Base-by-base conservation (phyloP, 2,329 filamentous ascomycete species). In the Arthrobotrys sphaeroides region DNA sequence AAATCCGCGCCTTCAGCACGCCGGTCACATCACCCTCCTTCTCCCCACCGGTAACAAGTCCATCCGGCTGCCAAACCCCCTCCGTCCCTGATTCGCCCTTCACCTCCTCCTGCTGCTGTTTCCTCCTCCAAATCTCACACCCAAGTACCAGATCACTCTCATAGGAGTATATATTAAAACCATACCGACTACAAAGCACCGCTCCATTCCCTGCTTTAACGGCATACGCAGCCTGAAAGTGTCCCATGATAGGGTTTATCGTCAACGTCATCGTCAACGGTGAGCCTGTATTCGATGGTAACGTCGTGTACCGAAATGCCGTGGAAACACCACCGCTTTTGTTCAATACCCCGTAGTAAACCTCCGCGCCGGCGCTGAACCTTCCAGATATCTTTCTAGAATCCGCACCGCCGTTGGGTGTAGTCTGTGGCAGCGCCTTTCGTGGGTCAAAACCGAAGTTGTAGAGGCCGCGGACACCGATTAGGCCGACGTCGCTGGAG, bases 91-190 rank as follows among this genome's bases (percentile, higher is more conserved):
- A 40, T 51, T 72, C 51, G 20, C 2, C 33, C 0, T 16, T 31
- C 13, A 42, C 2, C n/a, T 18, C 2, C n/a, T 18, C 49, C 36
- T 82, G 81, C 43, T 83, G 81, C 16, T 84, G 83, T 76, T 85
- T 85, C 79, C 88, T 90, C 80, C 92, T 89, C 94, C 95, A 99
- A 45, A 98, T 85, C 84, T 99, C 95, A 84, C 93, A 92, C 12
- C 95, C 95, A 22, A 98, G 87, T 24, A 93, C 90, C 85, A 97
- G 90, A 72, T 95, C 91, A 81, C 93, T 97, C 84, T 99, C 95
- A 84, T 97, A 99, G 81, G 93, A 97, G 83, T 97, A 98, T 57
- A 97, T 91, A 80, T 99, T 99, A 84, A 99, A 99, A 81, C 96
- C 93, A 84, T 98, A 94, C 57, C 91, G 89, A 20, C 93, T 96